Evolutionary conservation across 306 rosid species (phyloP), one percentile per base, ranked within the genome.

Genomic region (Trifolium pratense): DNA sequence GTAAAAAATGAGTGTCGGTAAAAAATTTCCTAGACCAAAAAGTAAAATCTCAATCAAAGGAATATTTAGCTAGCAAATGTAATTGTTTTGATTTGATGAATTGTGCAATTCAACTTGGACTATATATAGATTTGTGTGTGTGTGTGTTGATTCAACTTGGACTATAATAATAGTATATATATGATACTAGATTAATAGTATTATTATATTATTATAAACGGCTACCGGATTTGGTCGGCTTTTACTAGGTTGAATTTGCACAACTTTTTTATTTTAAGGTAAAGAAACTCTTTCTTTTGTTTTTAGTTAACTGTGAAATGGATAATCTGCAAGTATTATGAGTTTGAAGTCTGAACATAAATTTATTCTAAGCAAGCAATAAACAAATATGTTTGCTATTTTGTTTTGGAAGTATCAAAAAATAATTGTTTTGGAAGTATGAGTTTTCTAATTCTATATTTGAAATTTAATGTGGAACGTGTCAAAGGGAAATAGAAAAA

Each of bases 221-320:
- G 59, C 58, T 18, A 37, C 81, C 80, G 71, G 63, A 75, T 55
- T 1, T 3, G 73, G 85, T 53, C 85, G 80, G 84, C 84, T 75
- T 63, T 73, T 25, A 53, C 59, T 18, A 53, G 21, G 13, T 17
- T 51, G 57, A 51, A 16, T 49, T 49, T 53, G 15, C 31, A 20
- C 31, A 20, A 53, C 7, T 52, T 18, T 4, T 52, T 51, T 51
- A 16, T 53, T 20, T 53, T 20, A 4, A 53, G 10, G 6, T 20
- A 21, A 53, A 20, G 7, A 53, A 53, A 21, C 15, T 53, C 11
- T 18, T 53, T 53, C 14, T 53, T 52, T 53, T 52, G 53, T 5
- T 48, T 45, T 45, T 51, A 51, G 1, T 51, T 16, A 17, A 51
- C 25, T 4, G 21, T 18, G 14, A 52, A 52, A 14, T 52, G 14